Conservation (phyloP, 2,329 filamentous ascomycete species). For the Cyphellophora attinorum region DNA sequence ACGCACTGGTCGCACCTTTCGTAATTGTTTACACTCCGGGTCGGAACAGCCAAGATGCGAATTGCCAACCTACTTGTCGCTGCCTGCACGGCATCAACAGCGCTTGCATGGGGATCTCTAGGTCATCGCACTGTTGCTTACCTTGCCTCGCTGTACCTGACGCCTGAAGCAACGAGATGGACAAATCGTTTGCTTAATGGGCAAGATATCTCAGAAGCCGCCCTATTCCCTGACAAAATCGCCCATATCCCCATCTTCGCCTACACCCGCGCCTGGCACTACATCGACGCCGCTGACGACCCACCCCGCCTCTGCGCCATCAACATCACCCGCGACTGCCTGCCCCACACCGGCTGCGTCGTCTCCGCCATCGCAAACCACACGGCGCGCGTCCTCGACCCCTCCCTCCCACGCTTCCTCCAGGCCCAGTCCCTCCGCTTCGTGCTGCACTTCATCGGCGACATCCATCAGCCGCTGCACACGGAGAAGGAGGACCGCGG, state of each 20-base stretch:
- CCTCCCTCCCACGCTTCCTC: conserved; percentile 20
- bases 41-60: conserved; percentile 1
- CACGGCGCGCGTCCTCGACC: conserved; percentile 28
- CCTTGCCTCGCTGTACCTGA: conserved; percentile 30
- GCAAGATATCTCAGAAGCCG: conserved; percentile 20
- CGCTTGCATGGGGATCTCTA: conserved; percentile 38
- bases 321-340: conserved; percentile 38
- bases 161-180: conserved; percentile 7
- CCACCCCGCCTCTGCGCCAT: conserved; percentile 15
- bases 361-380: conserved; percentile 47
- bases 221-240: conserved; percentile 19
- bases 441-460: conserved; percentile 52
- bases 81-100: conserved; percentile 2
- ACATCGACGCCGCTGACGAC: conserved; percentile 18
- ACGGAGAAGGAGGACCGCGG: conserved; percentile 52
- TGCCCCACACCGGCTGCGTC: conserved; percentile 31
- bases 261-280: conserved; percentile 17
- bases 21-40: neutral
- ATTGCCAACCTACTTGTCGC: neutral
- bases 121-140: conserved; percentile 48
- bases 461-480: conserved; percentile 64
- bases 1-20: neutral
- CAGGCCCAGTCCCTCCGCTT: conserved; percentile 35
- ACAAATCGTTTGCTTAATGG: conserved; percentile 9
- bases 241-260: conserved; percentile 17